Percentiles rank a stretch among this genome's conserved stretches.
Conservation (phyloP, 768 basidiomycete species). For the Boletus reticulatus region DNA sequence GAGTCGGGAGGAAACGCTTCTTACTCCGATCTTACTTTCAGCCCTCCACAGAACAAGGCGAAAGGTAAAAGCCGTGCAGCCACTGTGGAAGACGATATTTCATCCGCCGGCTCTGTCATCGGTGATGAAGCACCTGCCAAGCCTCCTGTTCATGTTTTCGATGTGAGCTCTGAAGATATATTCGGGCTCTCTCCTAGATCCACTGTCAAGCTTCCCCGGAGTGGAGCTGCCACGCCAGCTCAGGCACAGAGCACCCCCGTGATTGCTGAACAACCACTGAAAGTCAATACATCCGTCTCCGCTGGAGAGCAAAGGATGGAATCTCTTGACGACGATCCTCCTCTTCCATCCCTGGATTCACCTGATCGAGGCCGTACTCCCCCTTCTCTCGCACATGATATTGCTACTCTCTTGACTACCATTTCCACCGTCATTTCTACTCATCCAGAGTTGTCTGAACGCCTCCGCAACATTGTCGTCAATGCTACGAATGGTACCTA, state of each 20-base stretch:
- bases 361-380: slow-evolving; percentile 24
- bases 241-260: slow-evolving; percentile 44
- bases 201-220: slow-evolving; percentile 10
- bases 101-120: slow-evolving; percentile 42
- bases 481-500: slow-evolving; percentile 67
- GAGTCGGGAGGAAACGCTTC: slow-evolving; percentile 34
- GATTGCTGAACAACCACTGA: slow-evolving; percentile 22
- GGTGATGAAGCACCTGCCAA: slow-evolving; percentile 47
- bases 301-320: slow-evolving; percentile 12
- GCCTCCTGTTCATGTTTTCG: slow-evolving; percentile 59
- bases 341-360: slow-evolving; percentile 46
- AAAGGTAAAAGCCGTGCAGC: slow-evolving; percentile 41
- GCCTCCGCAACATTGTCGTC: slow-evolving; percentile 58
- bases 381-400: slow-evolving; percentile 58
- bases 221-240: slow-evolving; percentile 29
- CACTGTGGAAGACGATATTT: slow-evolving; percentile 32
- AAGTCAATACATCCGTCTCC: slow-evolving; percentile 6
- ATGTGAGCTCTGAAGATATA: slow-evolving; percentile 33
- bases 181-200: slow-evolving; percentile 21
- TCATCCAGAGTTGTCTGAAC: slow-evolving; percentile 73
- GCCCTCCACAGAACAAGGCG: slow-evolving; percentile 40
- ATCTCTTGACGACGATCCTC: slow-evolving; percentile 41
- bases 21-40: slow-evolving; percentile 24
- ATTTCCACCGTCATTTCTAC: slow-evolving; percentile 54
- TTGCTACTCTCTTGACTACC: slow-evolving; percentile 58